phyloP scores from a whole-genome alignment of 495 filamentous ascomycete genomes.

The Echria macrotheca region DNA sequence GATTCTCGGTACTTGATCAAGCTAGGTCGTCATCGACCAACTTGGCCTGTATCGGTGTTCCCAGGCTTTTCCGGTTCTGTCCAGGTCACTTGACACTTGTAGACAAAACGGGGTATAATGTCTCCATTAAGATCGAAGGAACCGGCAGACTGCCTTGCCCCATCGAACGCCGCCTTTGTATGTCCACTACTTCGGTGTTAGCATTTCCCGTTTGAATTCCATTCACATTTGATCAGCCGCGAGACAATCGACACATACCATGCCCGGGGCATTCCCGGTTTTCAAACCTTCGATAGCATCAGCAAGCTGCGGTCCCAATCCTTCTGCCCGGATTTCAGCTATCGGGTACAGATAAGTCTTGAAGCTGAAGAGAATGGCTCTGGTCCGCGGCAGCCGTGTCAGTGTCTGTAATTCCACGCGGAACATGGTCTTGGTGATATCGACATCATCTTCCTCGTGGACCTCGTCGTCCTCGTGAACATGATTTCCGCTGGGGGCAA shows the following conservation, averaged over 20 bases:
- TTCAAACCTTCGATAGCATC: constrained; percentile 68
- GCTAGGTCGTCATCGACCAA: too few species aligned
- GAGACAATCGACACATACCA: too few species aligned
- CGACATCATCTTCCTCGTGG: constrained; percentile 42
- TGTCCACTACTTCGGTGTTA: too few species aligned
- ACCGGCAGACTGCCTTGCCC: constrained; percentile 58
- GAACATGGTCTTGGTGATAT: constrained; percentile 49
- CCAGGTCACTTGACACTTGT: too few species aligned
- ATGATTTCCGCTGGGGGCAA: constrained; percentile 49
- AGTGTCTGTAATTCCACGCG: constrained; percentile 74
- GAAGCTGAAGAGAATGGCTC: constrained; percentile 68
- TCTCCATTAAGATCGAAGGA: too few species aligned
- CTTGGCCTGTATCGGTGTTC: too few species aligned
- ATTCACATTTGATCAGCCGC: too few species aligned
- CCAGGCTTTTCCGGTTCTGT: too few species aligned
- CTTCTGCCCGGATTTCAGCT: constrained; percentile 62
- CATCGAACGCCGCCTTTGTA: constrained; percentile 68
- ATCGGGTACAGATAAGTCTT: constrained; percentile 77
- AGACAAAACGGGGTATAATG: too few species aligned
- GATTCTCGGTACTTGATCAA: too few species aligned
- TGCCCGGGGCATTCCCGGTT: constrained; percentile 60
- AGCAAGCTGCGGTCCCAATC: constrained; percentile 58
- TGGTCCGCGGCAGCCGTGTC: constrained; percentile 61
- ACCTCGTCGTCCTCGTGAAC: constrained; percentile 38
- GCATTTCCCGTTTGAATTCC: too few species aligned